Base-by-base conservation (phyloP, 805 yeast species). In the Ogataea philodendri region DNA sequence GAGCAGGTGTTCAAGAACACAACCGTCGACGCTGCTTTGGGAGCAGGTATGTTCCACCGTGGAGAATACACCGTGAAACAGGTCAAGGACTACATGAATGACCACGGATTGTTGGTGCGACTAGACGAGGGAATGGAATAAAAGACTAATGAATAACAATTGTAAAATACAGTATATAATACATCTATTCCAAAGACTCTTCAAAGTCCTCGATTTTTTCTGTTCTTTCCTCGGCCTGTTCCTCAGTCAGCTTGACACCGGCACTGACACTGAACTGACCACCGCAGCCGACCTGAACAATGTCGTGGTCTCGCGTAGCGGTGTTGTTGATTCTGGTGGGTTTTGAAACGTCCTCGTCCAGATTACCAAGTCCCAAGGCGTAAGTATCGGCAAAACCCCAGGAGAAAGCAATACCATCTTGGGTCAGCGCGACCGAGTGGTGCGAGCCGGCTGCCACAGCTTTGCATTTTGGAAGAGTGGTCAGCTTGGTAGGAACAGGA, bases 341-440 rank as follows among this genome's bases (percentile, higher is more conserved):
- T 14, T 67, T 67, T 35, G 79, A 94, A 36, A 87, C 83, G 58
- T 93, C 97, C 30, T 76, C 85, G 30, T 86, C 96, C 22, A 84
- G 80, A 32, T 58, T 57, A 6, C 98, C 98, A 41, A 88, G 78
- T 9, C 99, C 99, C 20, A 90, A 81, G 13, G 95, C 98, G 62
- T 87, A 93, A 1, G 96, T 89, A 48, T 90, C 97, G 28, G 94
- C 97, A 57, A 89, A 93, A 1, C 99, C 99, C 99, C 99, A 93
- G 1, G 97, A 76, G 65, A 78, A 93, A 2, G 79, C 84, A 33
- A 84, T 66, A 9, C 99, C 98, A 50, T 85, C 87, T 15, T 69
- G 74, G 3, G 94, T 77, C 5, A 89, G 72, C 1, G 96, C 97
- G 37, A 93, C 64, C 2, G 94, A 83, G 58, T 93, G 98, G 52